Base-by-base conservation (phyloP, 176 grass and related monocot genomes). In the Musa acuminata region DNA sequence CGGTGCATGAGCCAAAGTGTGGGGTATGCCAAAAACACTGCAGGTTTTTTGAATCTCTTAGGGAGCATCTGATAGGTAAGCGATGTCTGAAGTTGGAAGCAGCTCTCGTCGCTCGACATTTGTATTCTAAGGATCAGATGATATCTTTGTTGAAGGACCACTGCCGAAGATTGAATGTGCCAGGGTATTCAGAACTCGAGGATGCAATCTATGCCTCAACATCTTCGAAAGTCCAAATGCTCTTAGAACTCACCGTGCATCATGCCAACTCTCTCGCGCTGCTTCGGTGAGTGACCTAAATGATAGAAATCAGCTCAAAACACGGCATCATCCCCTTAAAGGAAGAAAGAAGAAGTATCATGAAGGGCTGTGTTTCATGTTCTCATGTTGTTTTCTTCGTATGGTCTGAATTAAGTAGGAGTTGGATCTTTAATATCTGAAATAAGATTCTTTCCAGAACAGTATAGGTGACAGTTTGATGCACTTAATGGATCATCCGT, bases 1-100 rank as follows among this genome's bases (percentile, higher is more conserved):
- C 93, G 6, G 73, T 43, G 70, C 93, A 96, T 22, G 93, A 96
- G 79, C 85, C 89, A 71, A 90, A 71, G 83, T 96, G 93, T 76
- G 87, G 93, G 72, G 75, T 84, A 9, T 96, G 89, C 79, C 19
- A 81, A 53, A 96, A 96, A 76, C 93, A 96, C 79, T 96, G 93
- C 79, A 90, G 93, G 25, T 96, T 85, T 35, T 90, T 90, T 53
- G 93, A 96, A 68, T 96, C 93, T 0, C 89, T 96, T 67, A 84
- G 93, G 76, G 93, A 96, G 73, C 89, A 96, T 78, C 89, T 96
- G 73, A 96, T 96, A 48, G 93, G 93, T 92, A 71, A 9, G 50
- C 17, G 54, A 54, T 16, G 26, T 65, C 26, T 67, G 43, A 27
- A 48, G 25, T 48, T 19, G 17, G 4, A 67, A 14, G 26, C 24